Percentiles rank a stretch among this genome's conserved stretches.
These are phyloP conservation scores for Yamadazyma kitorensis DNA, from an alignment of 805 yeast genomes.

Conservation along the genomic window DNA sequence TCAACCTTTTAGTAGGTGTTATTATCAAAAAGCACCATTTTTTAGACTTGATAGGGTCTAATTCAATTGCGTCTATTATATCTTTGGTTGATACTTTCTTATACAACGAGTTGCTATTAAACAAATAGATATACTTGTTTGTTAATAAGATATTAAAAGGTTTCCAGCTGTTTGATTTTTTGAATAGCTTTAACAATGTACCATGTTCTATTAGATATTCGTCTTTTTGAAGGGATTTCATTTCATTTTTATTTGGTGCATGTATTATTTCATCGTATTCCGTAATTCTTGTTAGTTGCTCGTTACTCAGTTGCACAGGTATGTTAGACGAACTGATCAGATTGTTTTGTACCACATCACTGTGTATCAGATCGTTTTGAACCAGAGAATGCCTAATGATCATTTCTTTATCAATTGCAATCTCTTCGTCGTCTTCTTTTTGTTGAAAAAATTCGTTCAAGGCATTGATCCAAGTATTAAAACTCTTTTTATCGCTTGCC, in stretches of 20 bases:
- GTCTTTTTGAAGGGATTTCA: no score
- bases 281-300: no score
- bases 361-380: no score
- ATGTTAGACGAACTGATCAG: no score
- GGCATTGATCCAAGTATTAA: conserved; percentile 16
- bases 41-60: conserved; percentile 44
- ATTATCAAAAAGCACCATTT: conserved; percentile 47
- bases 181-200: conserved; percentile 35
- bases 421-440: no score
- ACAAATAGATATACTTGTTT: conserved; percentile 37
- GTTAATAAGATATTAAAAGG: conserved; percentile 43
- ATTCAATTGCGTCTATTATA: conserved; percentile 47
- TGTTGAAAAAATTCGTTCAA: conserved; percentile 8
- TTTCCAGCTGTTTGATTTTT: conserved; percentile 49
- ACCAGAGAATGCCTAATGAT: no score
- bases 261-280: no score
- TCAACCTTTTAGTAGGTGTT: conserved; percentile 42
- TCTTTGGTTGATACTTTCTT: conserved; percentile 20
- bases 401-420: conserved; percentile 4
- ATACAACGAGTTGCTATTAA: no score
- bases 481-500: background rate
- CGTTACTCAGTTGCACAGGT: no score
- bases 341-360: no score
- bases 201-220: conserved; percentile 40
- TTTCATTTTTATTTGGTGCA: no score